A percentile compares a stretch with the other conserved stretches of the same genome.
Conservation (phyloP, 2,329 filamentous ascomycete genomes). For the Allantophomopsis cytisporea region DNA sequence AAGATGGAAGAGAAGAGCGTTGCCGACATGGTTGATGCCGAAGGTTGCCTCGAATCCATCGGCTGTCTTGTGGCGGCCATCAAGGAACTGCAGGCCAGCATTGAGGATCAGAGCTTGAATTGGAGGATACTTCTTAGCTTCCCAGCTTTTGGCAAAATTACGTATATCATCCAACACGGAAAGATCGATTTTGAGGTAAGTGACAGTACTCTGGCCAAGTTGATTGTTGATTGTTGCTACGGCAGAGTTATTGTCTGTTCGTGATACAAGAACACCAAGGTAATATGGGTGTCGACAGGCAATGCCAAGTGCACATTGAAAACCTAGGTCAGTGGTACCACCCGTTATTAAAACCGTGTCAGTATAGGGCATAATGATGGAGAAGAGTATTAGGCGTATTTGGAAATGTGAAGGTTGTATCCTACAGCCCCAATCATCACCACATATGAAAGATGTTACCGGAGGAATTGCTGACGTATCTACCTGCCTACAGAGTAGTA, state of each 20-base stretch:
- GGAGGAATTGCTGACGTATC: too few species aligned
- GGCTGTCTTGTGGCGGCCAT: slow-evolving; percentile 16
- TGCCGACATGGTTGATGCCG: slow-evolving; percentile 33
- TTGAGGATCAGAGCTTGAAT: slow-evolving; percentile 32
- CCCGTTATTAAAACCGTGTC: slow-evolving; percentile 27
- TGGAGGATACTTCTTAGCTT: slow-evolving; percentile 20
- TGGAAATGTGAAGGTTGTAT: too few species aligned
- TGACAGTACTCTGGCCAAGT: slow-evolving; percentile 23
- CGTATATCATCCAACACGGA: slow-evolving; percentile 23
- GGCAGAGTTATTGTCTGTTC: slow-evolving; percentile 26
- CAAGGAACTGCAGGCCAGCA: slow-evolving; percentile 30
- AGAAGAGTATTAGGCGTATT: too few species aligned
- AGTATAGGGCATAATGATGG: not conserved
- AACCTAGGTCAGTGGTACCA: slow-evolving; percentile 29
- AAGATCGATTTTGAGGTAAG: slow-evolving; percentile 29
- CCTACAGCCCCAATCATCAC: too few species aligned
- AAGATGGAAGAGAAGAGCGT: slow-evolving; percentile 33
- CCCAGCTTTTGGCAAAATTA: slow-evolving; percentile 24
- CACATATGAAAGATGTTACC: too few species aligned
- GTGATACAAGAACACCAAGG: slow-evolving; percentile 27
- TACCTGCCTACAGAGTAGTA: too few species aligned
- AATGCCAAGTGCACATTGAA: slow-evolving; percentile 23
- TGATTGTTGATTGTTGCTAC: slow-evolving; percentile 27
- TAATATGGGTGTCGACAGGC: slow-evolving; percentile 25
- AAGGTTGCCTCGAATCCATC: slow-evolving; percentile 34